Evolutionary conservation across 805 yeast species (phyloP), one percentile per base, ranked within the genome.

Genomic region (Saturnispora hagleri): DNA sequence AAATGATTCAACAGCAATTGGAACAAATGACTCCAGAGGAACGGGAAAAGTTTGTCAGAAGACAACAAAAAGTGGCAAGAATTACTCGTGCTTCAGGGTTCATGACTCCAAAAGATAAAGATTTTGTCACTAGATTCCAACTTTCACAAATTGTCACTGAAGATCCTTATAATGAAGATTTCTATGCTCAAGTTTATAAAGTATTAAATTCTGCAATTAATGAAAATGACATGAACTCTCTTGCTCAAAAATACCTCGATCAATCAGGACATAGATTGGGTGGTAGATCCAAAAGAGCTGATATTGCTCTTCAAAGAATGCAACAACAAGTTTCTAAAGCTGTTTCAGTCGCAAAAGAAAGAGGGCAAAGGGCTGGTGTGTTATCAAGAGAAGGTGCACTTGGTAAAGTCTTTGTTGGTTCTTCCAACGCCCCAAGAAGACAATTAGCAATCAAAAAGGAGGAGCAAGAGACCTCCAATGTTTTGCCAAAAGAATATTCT

Each of bases 251-350:
- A 12, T 90, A 90, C 62, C 72, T 89, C 64, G 93, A 88, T 62
- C 95, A 86, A 65, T 84, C 95, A 53, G 96, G 96, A 49, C 95
- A 88, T 69, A 80, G 93, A 69, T 73, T 87, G 52, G 95, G 95
- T 60, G 95, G 95, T 48, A 81, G 89, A 66, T 74, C 81, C 56
- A 85, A 82, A 69, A 75, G 91, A 66, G 91, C 90, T 8, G 95
- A 88, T 67, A 82, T 89, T 57, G 97, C 96, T 1, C 75, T 90
- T 62, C 96, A 88, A 73, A 83, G 97, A 74, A 88, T 93, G 96
- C 97, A 91, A 71, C 96, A 89, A 66, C 98, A 91, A 72, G 96
- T 91, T 50, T 95, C 89, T 63, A 88, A 86, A 62, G 98, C 98
- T 15, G 97, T 91, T 17, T 86, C 91, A 51, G 91, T 88, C 40